A percentile compares a stretch with the other conserved stretches of the same genome.
Conservation (phyloP, 169 alveolate species). For the Plasmodium knowlesi region DNA sequence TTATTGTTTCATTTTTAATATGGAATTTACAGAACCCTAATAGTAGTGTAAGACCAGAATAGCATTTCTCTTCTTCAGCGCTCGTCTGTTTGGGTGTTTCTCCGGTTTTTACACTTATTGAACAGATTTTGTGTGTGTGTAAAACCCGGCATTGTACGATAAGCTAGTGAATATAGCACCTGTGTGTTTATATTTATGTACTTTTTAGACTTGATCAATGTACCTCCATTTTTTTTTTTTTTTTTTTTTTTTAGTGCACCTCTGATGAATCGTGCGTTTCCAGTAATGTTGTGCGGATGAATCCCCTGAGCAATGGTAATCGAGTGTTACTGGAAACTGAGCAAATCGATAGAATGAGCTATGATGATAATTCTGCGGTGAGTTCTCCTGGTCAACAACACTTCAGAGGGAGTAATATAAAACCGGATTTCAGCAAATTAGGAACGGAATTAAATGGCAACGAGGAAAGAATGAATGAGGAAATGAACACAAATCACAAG, state of each 20-base stretch:
- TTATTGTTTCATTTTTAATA: conserved; percentile 4
- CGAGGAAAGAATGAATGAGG: not conserved
- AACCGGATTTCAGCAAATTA: not conserved
- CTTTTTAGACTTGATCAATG: not conserved
- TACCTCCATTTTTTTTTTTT: not conserved
- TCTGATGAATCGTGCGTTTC: not conserved
- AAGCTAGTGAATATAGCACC: not conserved
- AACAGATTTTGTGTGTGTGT: not conserved
- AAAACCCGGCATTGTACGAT: not conserved
- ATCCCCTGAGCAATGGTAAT: not conserved
- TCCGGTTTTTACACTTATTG: not conserved
- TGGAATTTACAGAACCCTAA: not conserved
- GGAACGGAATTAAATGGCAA: not conserved
- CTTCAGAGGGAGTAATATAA: not conserved
- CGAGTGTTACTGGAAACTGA: not conserved
- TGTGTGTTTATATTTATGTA: not conserved
- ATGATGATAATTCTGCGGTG: not conserved
- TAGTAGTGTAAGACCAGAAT: conserved; percentile 5
- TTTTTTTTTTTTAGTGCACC: not conserved
- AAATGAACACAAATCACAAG: not conserved
- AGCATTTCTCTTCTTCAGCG: not conserved
- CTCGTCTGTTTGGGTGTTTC: not conserved
- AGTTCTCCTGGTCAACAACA: not conserved
- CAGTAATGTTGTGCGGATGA: not conserved
- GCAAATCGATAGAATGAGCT: not conserved